These are phyloP conservation scores for Phyllosticta citribraziliensis DNA, from an alignment of 2,329 filamentous ascomycete species.

Conservation along the genomic window DNA sequence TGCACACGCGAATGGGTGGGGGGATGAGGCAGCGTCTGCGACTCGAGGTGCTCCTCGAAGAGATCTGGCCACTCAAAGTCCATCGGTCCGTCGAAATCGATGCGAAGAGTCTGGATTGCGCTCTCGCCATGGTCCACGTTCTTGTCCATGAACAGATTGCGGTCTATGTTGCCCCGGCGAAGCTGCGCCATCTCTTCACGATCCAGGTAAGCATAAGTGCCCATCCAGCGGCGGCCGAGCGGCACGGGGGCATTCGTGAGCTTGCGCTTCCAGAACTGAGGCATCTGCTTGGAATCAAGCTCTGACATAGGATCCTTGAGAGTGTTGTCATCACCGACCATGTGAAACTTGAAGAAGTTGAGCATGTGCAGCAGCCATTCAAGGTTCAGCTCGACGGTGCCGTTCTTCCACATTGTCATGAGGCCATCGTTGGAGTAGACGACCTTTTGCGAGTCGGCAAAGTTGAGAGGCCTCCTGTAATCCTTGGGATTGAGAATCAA, in stretches of 20 bases:
- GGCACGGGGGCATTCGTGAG: slow-evolving; percentile 24
- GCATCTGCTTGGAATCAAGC: slow-evolving; percentile 28
- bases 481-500: slow-evolving; percentile 19
- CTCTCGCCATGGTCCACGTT: slow-evolving; percentile 21
- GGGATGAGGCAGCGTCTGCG: slow-evolving; percentile 18
- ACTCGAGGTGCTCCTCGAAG: slow-evolving; percentile 33
- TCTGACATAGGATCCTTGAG: slow-evolving; percentile 27
- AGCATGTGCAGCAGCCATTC: slow-evolving; percentile 38
- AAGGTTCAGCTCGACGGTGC: slow-evolving; percentile 32
- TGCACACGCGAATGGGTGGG: slow-evolving; percentile 24
- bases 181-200: slow-evolving; percentile 18
- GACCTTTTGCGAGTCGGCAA: slow-evolving; percentile 35
- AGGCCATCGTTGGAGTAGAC: slow-evolving; percentile 27
- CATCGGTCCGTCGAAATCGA: slow-evolving; percentile 20
- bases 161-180: slow-evolving; percentile 13
- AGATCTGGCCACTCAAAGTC: slow-evolving; percentile 24
- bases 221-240: slow-evolving; percentile 40
- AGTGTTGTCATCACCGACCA: slow-evolving; percentile 31
- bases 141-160: slow-evolving; percentile 16
- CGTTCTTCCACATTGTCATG: slow-evolving; percentile 19
- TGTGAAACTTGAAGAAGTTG: slow-evolving; percentile 46
- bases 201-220: slow-evolving; percentile 37
- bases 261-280: slow-evolving; percentile 33
- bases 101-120: slow-evolving; percentile 21
- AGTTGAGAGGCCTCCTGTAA: slow-evolving; percentile 14